Percentiles rank a stretch among this genome's conserved stretches.
Evolutionary conservation across 768 basidiomycete species (phyloP).

Genomic region (Phaeotremella skinneri): DNA sequence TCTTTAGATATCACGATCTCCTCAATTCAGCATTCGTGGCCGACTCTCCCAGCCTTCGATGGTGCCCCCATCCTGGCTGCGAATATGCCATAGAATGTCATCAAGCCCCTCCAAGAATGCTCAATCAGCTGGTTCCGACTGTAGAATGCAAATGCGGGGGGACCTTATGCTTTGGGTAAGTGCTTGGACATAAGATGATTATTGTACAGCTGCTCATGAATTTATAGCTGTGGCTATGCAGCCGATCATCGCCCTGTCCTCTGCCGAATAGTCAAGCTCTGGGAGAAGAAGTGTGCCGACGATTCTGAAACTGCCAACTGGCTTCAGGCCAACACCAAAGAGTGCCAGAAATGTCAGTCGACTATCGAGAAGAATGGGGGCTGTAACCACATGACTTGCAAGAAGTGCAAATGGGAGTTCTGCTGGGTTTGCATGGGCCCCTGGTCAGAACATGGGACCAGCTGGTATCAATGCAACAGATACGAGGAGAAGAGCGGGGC

Average conservation of each 20-base stretch:
- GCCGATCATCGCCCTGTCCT: slow-evolving; percentile 88
- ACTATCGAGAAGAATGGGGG: slow-evolving; percentile 99
- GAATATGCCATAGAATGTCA: slow-evolving; percentile 90
- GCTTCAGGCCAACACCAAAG: slow-evolving; percentile 99
- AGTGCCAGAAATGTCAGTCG: slow-evolving; percentile 90
- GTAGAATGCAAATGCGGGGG: slow-evolving; percentile 79
- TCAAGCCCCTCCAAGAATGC: slow-evolving; percentile 70
- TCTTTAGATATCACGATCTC: slow-evolving; percentile 77
- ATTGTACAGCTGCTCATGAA: neutral
- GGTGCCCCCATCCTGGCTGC: slow-evolving; percentile 93
- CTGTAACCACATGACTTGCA: slow-evolving; percentile 99
- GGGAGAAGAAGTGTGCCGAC: slow-evolving; percentile 95
- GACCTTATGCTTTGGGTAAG: slow-evolving; percentile 83
- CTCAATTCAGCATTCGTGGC: slow-evolving; percentile 86
- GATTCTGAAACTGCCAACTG: slow-evolving; percentile 99
- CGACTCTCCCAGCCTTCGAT: slow-evolving; percentile 77
- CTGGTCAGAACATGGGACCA: slow-evolving; percentile 95
- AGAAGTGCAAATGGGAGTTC: slow-evolving; percentile 92
- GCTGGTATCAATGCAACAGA: slow-evolving; percentile 97
- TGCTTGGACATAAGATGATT: neutral
- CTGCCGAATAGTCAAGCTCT: slow-evolving; percentile 82
- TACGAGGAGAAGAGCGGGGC: slow-evolving; percentile 86
- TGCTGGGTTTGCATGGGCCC: slow-evolving; percentile 99
- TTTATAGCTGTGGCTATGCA: slow-evolving; percentile 65
- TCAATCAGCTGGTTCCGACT: slow-evolving; percentile 79